Evolutionary conservation across 1,284 basidiomycete genomes (phyloP).

Genomic region (Tylopilus sp.): DNA sequence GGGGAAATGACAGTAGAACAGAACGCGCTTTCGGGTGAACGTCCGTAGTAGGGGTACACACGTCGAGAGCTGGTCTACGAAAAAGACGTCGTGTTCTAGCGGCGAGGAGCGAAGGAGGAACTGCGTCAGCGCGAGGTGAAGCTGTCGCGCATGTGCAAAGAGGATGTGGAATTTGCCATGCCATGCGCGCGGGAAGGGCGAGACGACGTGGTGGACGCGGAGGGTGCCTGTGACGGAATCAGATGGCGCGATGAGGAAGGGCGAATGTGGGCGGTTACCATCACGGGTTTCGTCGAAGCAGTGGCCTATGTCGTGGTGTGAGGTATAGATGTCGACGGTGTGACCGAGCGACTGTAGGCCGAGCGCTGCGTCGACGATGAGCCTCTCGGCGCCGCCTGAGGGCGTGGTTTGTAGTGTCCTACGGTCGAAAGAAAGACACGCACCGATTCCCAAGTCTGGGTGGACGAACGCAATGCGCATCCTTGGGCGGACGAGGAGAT

Average conservation of each 20-base stretch:
- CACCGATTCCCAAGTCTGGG: conserved; percentile 94
- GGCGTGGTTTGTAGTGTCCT: background rate
- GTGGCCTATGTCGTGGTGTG: conserved; percentile 80
- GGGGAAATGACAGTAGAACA: conserved; percentile 99
- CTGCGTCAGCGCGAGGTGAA: conserved; percentile 62
- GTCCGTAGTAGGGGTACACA: conserved; percentile 81
- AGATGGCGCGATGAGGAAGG: background rate
- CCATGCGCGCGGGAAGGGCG: conserved; percentile 78
- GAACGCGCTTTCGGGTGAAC: conserved; percentile 68
- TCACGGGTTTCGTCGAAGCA: conserved; percentile 90
- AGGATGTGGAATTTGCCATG: conserved; percentile 81
- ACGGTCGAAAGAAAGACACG: too few species aligned
- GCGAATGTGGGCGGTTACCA: conserved; percentile 46
- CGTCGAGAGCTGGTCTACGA: conserved; percentile 94
- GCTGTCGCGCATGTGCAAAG: conserved; percentile 84
- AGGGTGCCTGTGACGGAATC: conserved; percentile 63
- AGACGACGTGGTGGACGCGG: conserved; percentile 70
- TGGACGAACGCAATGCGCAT: conserved; percentile 82
- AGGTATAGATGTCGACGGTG: conserved; percentile 90
- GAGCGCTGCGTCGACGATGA: conserved; percentile 94
- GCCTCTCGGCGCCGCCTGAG: conserved; percentile 88
- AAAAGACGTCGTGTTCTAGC: conserved; percentile 76
- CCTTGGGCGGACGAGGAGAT: conserved; percentile 7
- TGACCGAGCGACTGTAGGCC: conserved; percentile 85
- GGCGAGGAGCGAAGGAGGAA: conserved; percentile 51